Conservation (phyloP, 106 monocot genomes). For the Agapanthus africanus region DNA sequence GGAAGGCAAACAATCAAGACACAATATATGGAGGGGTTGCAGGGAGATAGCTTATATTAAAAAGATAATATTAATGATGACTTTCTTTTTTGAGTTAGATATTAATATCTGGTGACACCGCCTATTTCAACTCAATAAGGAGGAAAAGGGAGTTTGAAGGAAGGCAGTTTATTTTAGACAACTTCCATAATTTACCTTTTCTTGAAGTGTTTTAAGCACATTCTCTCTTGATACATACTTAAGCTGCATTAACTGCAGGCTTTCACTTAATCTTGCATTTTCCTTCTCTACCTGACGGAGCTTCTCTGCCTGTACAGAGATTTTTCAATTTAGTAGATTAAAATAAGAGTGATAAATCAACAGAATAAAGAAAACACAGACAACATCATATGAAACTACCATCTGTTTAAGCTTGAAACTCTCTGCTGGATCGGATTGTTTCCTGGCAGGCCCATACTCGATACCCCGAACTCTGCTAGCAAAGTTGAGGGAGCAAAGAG, state of each 20-base stretch:
- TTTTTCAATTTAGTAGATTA: slow-evolving; percentile 35
- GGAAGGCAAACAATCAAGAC: too few species aligned
- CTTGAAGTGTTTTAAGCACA: slow-evolving; percentile 66
- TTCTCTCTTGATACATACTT: slow-evolving; percentile 78
- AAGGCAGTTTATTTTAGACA: background rate
- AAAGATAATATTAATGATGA: too few species aligned
- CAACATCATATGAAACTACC: slow-evolving; percentile 27
- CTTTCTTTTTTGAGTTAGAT: background rate
- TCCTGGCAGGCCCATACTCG: slow-evolving; percentile 69
- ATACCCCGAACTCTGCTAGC: slow-evolving; percentile 78
- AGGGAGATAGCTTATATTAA: too few species aligned
- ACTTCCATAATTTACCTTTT: slow-evolving; percentile 40
- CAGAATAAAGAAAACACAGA: background rate
- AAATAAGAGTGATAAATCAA: background rate
- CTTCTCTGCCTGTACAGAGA: slow-evolving; percentile 55
- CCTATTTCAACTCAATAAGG: background rate
- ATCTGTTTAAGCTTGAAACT: slow-evolving; percentile 80
- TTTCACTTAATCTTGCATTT: slow-evolving; percentile 51
- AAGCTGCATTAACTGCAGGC: slow-evolving; percentile 66
- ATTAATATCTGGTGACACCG: background rate
- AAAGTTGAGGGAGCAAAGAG: slow-evolving; percentile 80
- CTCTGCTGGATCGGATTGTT: slow-evolving; percentile 66
- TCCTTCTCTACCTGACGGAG: slow-evolving; percentile 73
- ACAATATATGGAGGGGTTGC: too few species aligned
- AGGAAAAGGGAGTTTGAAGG: background rate